Conservation (phyloP, 169 alveolate genomes). For the Plasmodium relictum region DNA sequence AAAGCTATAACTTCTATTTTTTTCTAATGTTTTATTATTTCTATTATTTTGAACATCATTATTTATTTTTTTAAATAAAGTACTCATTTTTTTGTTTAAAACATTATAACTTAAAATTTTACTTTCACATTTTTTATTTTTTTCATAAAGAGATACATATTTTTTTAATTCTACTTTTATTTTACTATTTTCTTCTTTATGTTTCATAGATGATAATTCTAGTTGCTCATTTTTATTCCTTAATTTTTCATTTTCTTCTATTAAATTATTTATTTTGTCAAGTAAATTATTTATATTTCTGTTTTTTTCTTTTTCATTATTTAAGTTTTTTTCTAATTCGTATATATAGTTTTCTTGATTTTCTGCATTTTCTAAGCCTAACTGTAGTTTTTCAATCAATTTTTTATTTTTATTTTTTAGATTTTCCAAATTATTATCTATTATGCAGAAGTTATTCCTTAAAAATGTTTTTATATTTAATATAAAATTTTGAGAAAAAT, state of each 20-base stretch:
- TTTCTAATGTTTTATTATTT: not conserved
- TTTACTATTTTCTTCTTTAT: conserved; percentile 62
- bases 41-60: conserved; percentile 5
- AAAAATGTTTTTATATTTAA: conserved; percentile 67
- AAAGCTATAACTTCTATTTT: conserved; percentile 40
- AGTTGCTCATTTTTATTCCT: conserved; percentile 53
- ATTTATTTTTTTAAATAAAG: conserved; percentile 45
- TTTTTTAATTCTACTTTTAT: conserved; percentile 61
- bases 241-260: conserved; percentile 57
- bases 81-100: conserved; percentile 52
- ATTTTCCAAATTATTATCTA: conserved; percentile 58
- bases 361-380: conserved; percentile 68
- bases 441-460: conserved; percentile 44
- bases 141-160: conserved; percentile 39
- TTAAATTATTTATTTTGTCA: conserved; percentile 54
- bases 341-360: conserved; percentile 76
- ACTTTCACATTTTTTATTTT: conserved; percentile 18
- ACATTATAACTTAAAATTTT: conserved; percentile 14
- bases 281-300: conserved; percentile 29
- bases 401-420: conserved; percentile 69
- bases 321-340: conserved; percentile 63
- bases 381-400: conserved; percentile 71
- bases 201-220: conserved; percentile 49
- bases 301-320: conserved; percentile 71
- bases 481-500: conserved; percentile 54